These are phyloP conservation scores for Fusarium luffae DNA, from an alignment of 2,329 filamentous ascomycete species.

Conservation along the genomic window DNA sequence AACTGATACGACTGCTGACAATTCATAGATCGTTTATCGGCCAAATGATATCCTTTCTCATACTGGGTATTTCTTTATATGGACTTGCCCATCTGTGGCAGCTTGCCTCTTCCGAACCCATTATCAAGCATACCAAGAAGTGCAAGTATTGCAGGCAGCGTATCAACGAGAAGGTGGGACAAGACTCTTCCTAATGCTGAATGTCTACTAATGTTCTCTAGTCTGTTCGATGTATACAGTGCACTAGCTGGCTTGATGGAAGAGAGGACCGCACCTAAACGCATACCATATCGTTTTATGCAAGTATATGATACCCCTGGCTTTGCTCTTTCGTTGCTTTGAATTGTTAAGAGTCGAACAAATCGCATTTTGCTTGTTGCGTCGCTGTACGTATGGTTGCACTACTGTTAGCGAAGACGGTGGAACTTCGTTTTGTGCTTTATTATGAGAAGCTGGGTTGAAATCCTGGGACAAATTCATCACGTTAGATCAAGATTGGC, in stretches of 20 bases:
- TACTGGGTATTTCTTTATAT: slow-evolving; percentile 74
- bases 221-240: slow-evolving; percentile 60
- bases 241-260: slow-evolving; percentile 64
- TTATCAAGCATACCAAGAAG: slow-evolving; percentile 76
- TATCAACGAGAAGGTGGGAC: slow-evolving; percentile 70
- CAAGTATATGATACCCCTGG: slow-evolving; percentile 19
- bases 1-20: background rate
- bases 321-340: background rate
- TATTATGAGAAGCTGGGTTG: background rate
- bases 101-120: slow-evolving; percentile 69
- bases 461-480: background rate
- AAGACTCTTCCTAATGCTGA: fast-evolving
- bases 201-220: slow-evolving; percentile 37
- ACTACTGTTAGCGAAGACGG: background rate
- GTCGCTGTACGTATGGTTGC: background rate
- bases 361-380: background rate
- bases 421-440: background rate
- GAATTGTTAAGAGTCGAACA: background rate
- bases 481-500: background rate
- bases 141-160: slow-evolving; percentile 74
- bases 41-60: slow-evolving; percentile 72
- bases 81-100: slow-evolving; percentile 71
- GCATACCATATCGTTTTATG: background rate
- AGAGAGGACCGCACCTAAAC: slow-evolving; percentile 54
- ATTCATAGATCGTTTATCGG: slow-evolving; percentile 66